Conservation (phyloP, 2,329 filamentous ascomycete genomes). For the Teratosphaeria nubilosa region DNA sequence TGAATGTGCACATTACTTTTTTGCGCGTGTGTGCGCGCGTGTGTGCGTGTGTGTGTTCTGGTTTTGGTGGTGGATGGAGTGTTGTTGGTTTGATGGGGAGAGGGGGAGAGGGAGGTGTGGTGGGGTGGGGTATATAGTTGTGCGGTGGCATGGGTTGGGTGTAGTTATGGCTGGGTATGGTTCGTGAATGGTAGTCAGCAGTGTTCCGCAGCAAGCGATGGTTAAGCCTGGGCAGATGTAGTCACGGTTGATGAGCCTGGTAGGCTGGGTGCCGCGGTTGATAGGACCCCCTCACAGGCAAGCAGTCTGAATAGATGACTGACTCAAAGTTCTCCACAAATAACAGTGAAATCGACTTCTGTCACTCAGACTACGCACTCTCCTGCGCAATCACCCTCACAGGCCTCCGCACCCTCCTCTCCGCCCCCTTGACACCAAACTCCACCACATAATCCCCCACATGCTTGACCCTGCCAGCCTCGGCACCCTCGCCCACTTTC, state of each 20-base stretch:
- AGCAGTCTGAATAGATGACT: neutral
- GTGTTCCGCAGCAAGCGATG: neutral
- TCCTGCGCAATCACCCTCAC: slow-evolving; percentile 34
- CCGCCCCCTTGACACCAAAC: slow-evolving; percentile 40
- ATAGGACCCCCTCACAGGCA: neutral
- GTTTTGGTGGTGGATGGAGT: neutral
- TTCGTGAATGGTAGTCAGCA: neutral
- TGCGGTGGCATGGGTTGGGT: neutral
- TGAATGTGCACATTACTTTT: neutral
- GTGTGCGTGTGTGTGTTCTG: no score
- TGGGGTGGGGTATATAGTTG: no score
- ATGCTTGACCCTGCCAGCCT: slow-evolving; percentile 38
- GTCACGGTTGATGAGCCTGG: neutral
- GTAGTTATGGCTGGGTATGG: neutral
- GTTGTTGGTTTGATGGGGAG: neutral
- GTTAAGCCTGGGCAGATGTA: neutral
- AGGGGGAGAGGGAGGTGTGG: neutral
- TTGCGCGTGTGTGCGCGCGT: no score
- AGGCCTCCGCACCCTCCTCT: slow-evolving; percentile 29
- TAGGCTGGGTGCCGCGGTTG: neutral
- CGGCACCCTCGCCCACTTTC: slow-evolving; percentile 23
- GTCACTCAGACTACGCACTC: neutral
- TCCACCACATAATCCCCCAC: slow-evolving; percentile 44
- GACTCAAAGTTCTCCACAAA: no score
- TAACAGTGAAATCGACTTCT: no score